phyloP scores from a whole-genome alignment of 176 grass and related monocot genomes.

The Canna indica region DNA sequence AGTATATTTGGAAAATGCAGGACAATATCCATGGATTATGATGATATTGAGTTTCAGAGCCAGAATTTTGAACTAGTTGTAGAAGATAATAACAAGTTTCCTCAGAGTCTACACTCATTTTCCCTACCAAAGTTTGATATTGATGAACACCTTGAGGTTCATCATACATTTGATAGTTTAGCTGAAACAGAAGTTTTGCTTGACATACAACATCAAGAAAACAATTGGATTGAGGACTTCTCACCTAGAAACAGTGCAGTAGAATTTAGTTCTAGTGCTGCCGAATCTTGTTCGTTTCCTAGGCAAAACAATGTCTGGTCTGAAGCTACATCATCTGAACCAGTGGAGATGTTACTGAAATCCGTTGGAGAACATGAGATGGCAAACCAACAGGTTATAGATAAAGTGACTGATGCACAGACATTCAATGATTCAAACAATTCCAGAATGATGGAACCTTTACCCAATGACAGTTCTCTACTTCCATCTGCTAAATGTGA shows the following conservation, averaged over 20 bases:
- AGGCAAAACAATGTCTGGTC: constrained; percentile 83
- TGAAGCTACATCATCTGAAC: constrained; percentile 78
- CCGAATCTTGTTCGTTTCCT: constrained; percentile 50
- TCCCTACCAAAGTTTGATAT: constrained; percentile 69
- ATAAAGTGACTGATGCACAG: constrained; percentile 15
- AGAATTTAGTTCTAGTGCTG: constrained; percentile 52
- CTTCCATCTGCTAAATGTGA: no score
- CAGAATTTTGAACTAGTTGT: constrained; percentile 63
- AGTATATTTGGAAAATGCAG: no score
- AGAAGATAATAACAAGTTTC: constrained; percentile 54
- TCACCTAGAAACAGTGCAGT: constrained; percentile 48
- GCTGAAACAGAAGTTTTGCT: constrained; percentile 60
- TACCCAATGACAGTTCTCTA: no score
- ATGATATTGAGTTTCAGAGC: constrained; percentile 72
- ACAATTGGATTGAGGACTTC: constrained; percentile 78
- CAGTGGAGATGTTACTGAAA: constrained; percentile 80
- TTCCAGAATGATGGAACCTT: no score
- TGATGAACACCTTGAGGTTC: constrained; percentile 60
- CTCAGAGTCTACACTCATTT: constrained; percentile 54
- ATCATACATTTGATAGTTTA: constrained; percentile 61
- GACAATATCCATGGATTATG: constrained; percentile 86
- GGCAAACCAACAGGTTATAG: constrained; percentile 29
- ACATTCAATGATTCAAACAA: constrained; percentile 12
- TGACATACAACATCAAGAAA: constrained; percentile 37
- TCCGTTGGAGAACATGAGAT: constrained; percentile 69